Evolutionary conservation across 495 filamentous ascomycete genomes (phyloP), one percentile per base, ranked within the genome.

Genomic region (Penicillium riverlandense): DNA sequence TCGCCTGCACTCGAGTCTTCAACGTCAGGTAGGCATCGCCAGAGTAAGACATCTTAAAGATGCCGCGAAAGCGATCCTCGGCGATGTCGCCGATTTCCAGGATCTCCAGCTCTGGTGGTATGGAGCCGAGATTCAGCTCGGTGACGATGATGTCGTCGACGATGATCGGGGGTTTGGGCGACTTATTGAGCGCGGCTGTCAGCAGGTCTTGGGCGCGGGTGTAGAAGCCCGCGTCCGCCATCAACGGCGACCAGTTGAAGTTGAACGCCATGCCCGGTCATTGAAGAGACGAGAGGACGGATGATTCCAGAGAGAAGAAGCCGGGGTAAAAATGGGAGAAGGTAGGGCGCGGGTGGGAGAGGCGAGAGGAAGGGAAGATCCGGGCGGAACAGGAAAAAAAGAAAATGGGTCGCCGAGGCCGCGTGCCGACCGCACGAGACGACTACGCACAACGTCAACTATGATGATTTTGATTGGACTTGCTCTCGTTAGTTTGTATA

Each of bases 241-340:
- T 90, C 53, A 98, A 79, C 60, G 92, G 92, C 77, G 90, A 95
- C 92, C 92, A 98, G 89, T 97, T 98, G 87, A 98, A 97, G 75
- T 96, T 96, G 82, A 98, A 98, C 50, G 92, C 91, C 92, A 98
- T 98, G 52, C 53, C 61, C 47, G 55, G 31, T 58, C 64, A 65
- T 68, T 50, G 58, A 62, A 57, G 49, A 37, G 37, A 47, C 34
- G 35, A 41, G 14, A 38, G 34, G 16, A 28, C 31, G 38, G 8
- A 11, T 16, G 31, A 16, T 29, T 29, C 13, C 33, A 35, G 37
- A 35, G 32, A 16, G 41, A 37, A 40, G 40, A 31, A 43, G 35
- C 27, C 28, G 31, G 28, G 11, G 27, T 43, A 29, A 47, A 29
- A 22, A 45, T 29, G 38, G 43, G 5, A 39, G 43, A 40, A 40